Conservation (phyloP, 2,329 filamentous ascomycete genomes). For the Diaporthe amygdali region DNA sequence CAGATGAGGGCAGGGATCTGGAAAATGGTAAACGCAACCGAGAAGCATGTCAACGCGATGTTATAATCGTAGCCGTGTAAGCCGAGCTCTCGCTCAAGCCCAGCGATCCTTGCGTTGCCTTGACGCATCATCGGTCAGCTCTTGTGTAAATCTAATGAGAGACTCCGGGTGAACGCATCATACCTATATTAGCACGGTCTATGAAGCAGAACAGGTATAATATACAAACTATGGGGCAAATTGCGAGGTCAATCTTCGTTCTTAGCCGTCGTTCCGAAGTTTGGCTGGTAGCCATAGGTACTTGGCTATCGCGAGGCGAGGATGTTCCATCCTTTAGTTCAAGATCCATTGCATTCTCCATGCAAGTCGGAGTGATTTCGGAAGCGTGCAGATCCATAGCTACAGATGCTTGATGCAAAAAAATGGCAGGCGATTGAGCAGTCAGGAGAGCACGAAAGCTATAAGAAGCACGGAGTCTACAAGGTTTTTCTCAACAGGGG, state of each 20-base stretch:
- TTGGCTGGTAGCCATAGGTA: too few species aligned
- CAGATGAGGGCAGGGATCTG: slow-evolving; percentile 65
- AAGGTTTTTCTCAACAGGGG: too few species aligned
- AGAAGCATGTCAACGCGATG: slow-evolving; percentile 62
- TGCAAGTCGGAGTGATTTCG: background rate
- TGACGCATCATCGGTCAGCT: background rate
- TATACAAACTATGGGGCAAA: slow-evolving; percentile 67
- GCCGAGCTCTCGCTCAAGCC: slow-evolving; percentile 58
- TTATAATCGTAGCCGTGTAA: slow-evolving; percentile 66
- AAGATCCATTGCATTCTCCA: too few species aligned
- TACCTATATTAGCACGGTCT: slow-evolving; percentile 72
- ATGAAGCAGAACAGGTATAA: slow-evolving; percentile 76
- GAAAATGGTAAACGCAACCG: slow-evolving; percentile 67
- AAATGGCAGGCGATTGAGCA: background rate
- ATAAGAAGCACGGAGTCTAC: too few species aligned
- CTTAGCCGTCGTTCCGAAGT: background rate
- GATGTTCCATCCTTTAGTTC: background rate
- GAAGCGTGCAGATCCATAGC: background rate
- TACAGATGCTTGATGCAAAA: background rate
- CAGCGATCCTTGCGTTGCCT: slow-evolving; percentile 64
- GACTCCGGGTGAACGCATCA: too few species aligned
- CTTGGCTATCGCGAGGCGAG: background rate
- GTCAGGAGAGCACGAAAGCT: background rate
- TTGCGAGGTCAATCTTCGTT: slow-evolving; percentile 66
- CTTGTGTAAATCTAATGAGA: background rate